Base-by-base conservation (phyloP, 2,329 filamentous ascomycete genomes). In the Ophioceras dolichostomum region DNA sequence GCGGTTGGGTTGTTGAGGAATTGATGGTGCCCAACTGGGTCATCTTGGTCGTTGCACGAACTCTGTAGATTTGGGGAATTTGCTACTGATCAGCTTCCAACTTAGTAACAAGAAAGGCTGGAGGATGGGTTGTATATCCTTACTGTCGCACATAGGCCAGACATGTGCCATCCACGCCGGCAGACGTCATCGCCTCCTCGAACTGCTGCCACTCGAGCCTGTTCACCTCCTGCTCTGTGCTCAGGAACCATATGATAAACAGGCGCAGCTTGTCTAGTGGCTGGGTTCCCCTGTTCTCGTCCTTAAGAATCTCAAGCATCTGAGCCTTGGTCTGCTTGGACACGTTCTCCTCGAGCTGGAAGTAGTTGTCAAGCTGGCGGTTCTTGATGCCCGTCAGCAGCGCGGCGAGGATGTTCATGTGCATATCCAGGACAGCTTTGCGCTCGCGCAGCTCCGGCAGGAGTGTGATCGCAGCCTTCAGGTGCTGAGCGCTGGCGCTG, bases 211-310 rank as follows among this genome's bases (percentile, higher is more conserved):
- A 83, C 45, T 98, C 91, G 5, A 74, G 66, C 42, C 87, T 76
- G 39, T 73, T 80, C 16, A 95, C 71, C 43, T 96, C 88, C 48
- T 86, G 81, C 54, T 96, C 91, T 1, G 86, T 93, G 56, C 86
- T 95, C 38, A 98, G 64, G 61, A 84, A 91, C 91, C 91, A 98
- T 50, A 98, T 95, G 46, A 96, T 80, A 58, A 98, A 98, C 10
- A 96, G 63, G 30, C 91, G 76, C 20, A 98, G 73, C 62, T 96
- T 96, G 57, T 98, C 91, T 17, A 79, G 64, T 2, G 91, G 77
- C 34, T 94, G 74, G 32, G 76, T 84, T 36, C 91, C 91, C 60
- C 93, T 94, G 44, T 78, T 75, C 3, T 71, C 59, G 46, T 91
- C 84, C 47, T 80, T 86, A 52, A 98, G 76, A 10, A 93, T 67